Evolutionary conservation across 1,284 basidiomycete species (phyloP).

Genomic region (Volvariella surrecta): DNA sequence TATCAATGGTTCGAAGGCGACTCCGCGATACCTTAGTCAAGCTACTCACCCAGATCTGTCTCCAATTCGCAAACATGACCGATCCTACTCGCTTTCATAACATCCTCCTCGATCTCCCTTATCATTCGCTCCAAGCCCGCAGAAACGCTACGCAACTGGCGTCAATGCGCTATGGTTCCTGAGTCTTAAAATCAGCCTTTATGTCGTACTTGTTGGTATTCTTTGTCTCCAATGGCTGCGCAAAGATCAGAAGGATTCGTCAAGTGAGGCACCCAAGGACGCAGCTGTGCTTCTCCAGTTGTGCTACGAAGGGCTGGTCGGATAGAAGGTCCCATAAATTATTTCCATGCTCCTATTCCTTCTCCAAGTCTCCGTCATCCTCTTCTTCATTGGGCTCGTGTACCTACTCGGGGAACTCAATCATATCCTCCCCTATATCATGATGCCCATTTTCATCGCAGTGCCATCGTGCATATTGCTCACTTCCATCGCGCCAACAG

Average conservation of each 20-base stretch:
- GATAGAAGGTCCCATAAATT: neutral
- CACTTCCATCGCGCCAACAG: neutral
- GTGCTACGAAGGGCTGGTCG: neutral
- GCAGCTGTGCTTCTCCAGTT: neutral
- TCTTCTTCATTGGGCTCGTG: neutral
- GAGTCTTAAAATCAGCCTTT: neutral
- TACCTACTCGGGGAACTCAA: neutral
- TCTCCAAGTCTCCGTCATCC: slow-evolving; percentile 1
- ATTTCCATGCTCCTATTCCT: neutral
- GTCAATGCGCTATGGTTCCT: slow-evolving; percentile 1
- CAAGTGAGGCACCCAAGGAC: neutral
- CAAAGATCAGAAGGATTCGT: neutral
- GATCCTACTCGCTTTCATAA: neutral
- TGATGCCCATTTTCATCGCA: too few species aligned
- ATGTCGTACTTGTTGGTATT: neutral
- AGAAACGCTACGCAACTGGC: neutral
- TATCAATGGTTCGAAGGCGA: slow-evolving; percentile 4
- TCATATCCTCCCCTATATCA: neutral
- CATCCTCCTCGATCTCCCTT: neutral
- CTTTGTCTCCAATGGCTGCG: slow-evolving; percentile 1
- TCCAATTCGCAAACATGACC: neutral
- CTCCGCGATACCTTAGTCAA: neutral
- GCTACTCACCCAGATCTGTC: slow-evolving; percentile 2
- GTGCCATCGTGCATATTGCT: neutral
- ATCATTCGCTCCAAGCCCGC: neutral